These are phyloP conservation scores for Aspergillus sp. DNA, from an alignment of 2,329 filamentous ascomycete genomes.

Conservation along the genomic window DNA sequence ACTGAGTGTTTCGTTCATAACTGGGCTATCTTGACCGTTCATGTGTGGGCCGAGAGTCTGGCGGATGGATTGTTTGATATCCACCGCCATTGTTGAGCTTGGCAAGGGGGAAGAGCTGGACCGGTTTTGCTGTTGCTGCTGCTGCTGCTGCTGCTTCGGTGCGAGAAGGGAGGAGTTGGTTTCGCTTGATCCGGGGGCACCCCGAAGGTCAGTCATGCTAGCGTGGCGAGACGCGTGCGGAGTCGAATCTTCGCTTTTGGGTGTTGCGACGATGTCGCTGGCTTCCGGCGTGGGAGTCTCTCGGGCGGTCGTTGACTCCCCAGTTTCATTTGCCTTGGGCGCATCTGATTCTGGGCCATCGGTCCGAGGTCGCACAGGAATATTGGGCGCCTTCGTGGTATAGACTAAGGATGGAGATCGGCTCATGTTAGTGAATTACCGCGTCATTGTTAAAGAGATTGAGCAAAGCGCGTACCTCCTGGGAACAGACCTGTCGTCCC, in stretches of 20 bases:
- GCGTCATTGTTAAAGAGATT: neutral
- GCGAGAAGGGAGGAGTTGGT: conserved; percentile 19
- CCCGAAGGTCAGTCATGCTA: conserved; percentile 32
- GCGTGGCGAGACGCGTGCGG: conserved; percentile 42
- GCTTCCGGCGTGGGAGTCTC: conserved; percentile 17
- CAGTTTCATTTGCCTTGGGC: conserved; percentile 11
- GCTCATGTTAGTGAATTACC: neutral
- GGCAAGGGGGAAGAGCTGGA: conserved; percentile 40
- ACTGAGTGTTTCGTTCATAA: conserved; percentile 90
- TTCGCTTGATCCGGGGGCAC: conserved; percentile 19
- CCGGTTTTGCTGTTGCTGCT: conserved; percentile 25
- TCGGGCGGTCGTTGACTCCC: conserved; percentile 12
- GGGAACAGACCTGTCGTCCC: conserved; percentile 49
- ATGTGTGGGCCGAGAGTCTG: conserved; percentile 50
- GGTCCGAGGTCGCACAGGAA: conserved; percentile 22
- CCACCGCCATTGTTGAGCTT: conserved; percentile 33
- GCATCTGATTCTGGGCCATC: conserved; percentile 16
- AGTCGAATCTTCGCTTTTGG: conserved; percentile 37
- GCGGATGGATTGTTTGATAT: conserved; percentile 46
- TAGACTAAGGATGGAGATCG: conserved; percentile 23
- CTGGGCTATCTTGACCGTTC: conserved; percentile 63
- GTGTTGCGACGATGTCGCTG: conserved; percentile 24
- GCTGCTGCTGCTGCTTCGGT: conserved; percentile 27
- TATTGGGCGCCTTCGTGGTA: conserved; percentile 25
- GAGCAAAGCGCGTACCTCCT: conserved; percentile 38